Conservation (phyloP, 2,329 filamentous ascomycete genomes). For the Geosmithia putterillii region DNA sequence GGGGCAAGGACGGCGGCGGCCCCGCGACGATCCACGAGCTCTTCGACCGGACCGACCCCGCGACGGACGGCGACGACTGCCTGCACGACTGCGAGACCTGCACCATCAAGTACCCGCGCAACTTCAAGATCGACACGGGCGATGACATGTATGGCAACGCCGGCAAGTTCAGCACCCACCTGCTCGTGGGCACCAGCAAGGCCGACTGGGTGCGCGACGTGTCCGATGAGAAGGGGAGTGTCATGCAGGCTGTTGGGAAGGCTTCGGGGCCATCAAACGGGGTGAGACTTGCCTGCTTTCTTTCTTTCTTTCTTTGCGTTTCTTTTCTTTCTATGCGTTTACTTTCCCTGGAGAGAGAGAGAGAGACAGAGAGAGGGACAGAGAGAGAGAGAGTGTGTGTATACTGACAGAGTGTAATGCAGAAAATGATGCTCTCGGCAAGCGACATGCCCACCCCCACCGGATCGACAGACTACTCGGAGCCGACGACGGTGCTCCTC, state of each 20-base stretch:
- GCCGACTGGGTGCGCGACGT: constrained; percentile 88
- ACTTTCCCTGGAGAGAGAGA: background rate
- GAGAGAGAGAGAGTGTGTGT: background rate
- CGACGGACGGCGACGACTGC: constrained; percentile 78
- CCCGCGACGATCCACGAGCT: constrained; percentile 31
- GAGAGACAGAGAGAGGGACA: background rate
- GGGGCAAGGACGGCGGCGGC: constrained; percentile 4
- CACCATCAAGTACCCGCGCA: constrained; percentile 60
- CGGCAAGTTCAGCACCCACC: constrained; percentile 78
- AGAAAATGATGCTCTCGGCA: constrained; percentile 83
- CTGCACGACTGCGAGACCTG: constrained; percentile 77
- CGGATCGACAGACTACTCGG: constrained; percentile 46
- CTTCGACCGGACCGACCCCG: constrained; percentile 64
- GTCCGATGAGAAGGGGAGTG: constrained; percentile 71
- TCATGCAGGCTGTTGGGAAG: constrained; percentile 63
- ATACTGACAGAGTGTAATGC: constrained; percentile 1
- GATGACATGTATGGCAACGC: constrained; percentile 78
- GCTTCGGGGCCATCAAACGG: constrained; percentile 52
- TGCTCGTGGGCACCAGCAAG: constrained; percentile 92
- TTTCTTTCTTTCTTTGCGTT: background rate
- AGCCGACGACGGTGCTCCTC: constrained; percentile 69
- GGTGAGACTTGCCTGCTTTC: constrained; percentile 32
- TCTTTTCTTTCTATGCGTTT: background rate
- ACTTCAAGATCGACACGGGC: constrained; percentile 60
- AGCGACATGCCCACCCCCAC: constrained; percentile 79